Base-by-base conservation (phyloP, 139 green algal species). In the Monoraphidium neglectum region DNA sequence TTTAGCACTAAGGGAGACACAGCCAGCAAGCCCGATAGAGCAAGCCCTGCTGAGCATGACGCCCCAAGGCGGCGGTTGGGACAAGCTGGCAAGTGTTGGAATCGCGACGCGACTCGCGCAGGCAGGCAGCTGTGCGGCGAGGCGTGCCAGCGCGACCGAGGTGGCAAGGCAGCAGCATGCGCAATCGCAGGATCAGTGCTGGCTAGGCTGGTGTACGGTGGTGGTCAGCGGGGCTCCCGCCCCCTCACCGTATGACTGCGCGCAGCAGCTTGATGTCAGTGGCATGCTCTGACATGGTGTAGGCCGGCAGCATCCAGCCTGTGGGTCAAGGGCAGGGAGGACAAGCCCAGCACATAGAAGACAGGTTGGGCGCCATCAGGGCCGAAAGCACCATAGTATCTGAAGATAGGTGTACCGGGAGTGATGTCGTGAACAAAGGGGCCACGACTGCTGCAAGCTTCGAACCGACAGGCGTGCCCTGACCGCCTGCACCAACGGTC, bases 271-370 rank as follows among this genome's bases (percentile, higher is more conserved):
- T 68, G 21, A 77, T 28, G 56, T 56, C 46, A 65, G 82, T 72
- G 1, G 81, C 82, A 37, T 88, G 81, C 10, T 80, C 79, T 0
- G 88, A 77, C 82, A 94, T 88, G 53, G 76, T 84, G 79, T 93
- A 94, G 13, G 88, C 87, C 1, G 90, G 90, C 72, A 94, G 47
- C 60, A 93, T 83, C 90, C 90, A 94, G 51, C 87, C 83, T n/a
- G n/a, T n/a, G n/a, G n/a, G n/a, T n/a, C n/a, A n/a, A n/a, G n/a
- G n/a, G n/a, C n/a, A n/a, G n/a, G n/a, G n/a, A n/a, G n/a, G n/a
- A n/a, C n/a, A n/a, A n/a, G n/a, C n/a, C n/a, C n/a, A n/a, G n/a
- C n/a, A n/a, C n/a, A n/a, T n/a, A n/a, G n/a, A n/a, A n/a, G n/a
- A n/a, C n/a, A n/a, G n/a, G n/a, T n/a, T n/a, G n/a, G n/a, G n/a